phyloP scores from a whole-genome alignment of 106 monocot genomes.

The Allium fistulosum region DNA sequence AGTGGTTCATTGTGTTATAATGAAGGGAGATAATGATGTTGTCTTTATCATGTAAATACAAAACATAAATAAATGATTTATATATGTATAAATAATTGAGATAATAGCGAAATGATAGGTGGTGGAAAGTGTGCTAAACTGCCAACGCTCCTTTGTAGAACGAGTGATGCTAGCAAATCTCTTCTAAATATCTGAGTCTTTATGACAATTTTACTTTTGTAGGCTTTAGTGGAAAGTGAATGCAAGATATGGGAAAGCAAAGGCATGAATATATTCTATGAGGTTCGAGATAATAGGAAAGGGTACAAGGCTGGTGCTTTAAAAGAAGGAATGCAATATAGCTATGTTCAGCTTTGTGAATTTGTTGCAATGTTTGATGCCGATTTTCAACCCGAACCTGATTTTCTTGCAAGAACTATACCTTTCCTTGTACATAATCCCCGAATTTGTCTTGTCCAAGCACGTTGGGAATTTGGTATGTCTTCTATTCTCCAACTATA shows the following conservation, averaged over 20 bases:
- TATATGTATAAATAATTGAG: too few species aligned
- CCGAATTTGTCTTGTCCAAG: slow-evolving; percentile 76
- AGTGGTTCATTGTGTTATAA: too few species aligned
- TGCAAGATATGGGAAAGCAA: slow-evolving; percentile 62
- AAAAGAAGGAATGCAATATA: slow-evolving; percentile 60
- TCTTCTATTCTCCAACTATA: neutral
- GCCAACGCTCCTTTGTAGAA: too few species aligned
- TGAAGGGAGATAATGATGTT: too few species aligned
- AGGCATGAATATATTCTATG: slow-evolving; percentile 69
- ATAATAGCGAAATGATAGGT: too few species aligned
- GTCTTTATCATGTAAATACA: too few species aligned
- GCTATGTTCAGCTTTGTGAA: slow-evolving; percentile 65
- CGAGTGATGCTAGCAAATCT: too few species aligned
- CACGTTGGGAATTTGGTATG: slow-evolving; percentile 83
- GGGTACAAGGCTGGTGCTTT: slow-evolving; percentile 91
- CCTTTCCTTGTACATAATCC: slow-evolving; percentile 59
- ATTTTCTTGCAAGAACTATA: slow-evolving; percentile 64
- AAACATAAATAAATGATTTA: too few species aligned
- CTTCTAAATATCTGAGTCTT: neutral
- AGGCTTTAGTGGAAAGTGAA: slow-evolving; percentile 71
- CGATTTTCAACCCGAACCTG: slow-evolving; percentile 84
- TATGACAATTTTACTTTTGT: neutral
- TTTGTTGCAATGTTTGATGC: slow-evolving; percentile 84
- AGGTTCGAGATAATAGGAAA: slow-evolving; percentile 68
- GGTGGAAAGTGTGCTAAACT: too few species aligned